phyloP scores from a whole-genome alignment of 352 stramenopile genomes.

The Globisporangium heterothallicum region DNA sequence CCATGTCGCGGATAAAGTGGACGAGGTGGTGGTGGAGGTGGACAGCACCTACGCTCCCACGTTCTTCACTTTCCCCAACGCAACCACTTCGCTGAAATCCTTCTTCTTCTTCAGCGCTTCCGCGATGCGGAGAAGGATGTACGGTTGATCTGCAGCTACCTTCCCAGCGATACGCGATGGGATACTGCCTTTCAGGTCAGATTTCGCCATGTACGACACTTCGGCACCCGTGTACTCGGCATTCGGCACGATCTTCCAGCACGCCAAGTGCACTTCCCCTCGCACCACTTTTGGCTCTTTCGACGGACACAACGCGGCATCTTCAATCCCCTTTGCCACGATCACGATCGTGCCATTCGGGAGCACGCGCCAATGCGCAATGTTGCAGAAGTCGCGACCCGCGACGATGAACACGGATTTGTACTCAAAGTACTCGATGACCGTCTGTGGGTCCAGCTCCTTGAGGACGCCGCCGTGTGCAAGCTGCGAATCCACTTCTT shows the following conservation, averaged over 20 bases:
- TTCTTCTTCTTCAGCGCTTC: slow-evolving; percentile 52
- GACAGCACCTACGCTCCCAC: not conserved
- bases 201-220: slow-evolving; percentile 69
- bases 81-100: slow-evolving; percentile 24
- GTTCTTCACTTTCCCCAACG: slow-evolving; percentile 44
- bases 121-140: slow-evolving; percentile 47
- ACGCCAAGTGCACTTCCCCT: slow-evolving; percentile 55
- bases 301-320: slow-evolving; percentile 40
- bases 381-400: slow-evolving; percentile 65
- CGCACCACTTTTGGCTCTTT: slow-evolving; percentile 71
- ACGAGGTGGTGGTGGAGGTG: too few species aligned
- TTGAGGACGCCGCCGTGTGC: slow-evolving; percentile 35
- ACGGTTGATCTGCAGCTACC: slow-evolving; percentile 57
- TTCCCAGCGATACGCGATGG: slow-evolving; percentile 57
- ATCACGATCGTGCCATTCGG: slow-evolving; percentile 59
- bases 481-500: slow-evolving; percentile 54
- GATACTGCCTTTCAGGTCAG: slow-evolving; percentile 67
- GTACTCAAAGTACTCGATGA: slow-evolving; percentile 71
- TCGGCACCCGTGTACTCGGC: slow-evolving; percentile 42
- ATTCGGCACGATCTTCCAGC: slow-evolving; percentile 64
- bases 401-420: slow-evolving; percentile 74
- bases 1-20: too few species aligned
- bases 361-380: slow-evolving; percentile 69
- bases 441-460: slow-evolving; percentile 50
- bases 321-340: slow-evolving; percentile 63